Evolutionary conservation across 148 eudicot species (phyloP), one percentile per base, ranked within the genome.

Genomic region (Beta vulgaris): DNA sequence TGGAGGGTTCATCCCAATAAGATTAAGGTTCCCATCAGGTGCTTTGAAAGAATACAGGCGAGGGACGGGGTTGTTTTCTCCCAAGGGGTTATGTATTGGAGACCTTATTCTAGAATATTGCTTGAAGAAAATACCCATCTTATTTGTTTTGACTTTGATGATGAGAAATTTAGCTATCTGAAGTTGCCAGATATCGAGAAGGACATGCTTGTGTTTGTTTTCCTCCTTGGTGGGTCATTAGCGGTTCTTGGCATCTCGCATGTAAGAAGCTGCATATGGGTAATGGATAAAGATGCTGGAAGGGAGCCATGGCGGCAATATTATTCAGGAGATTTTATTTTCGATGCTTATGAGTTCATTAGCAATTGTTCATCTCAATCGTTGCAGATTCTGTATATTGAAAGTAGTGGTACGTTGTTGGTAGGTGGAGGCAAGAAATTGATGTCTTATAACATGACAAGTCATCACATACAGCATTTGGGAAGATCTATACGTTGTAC

Each of bases 51-150:
- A 42, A n/a, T n/a, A 3, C 21, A 3, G 13, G 48, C n/a, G n/a
- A n/a, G 44, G 15, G 2, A 2, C 21, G 35, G 72, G 16, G 31
- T 21, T 19, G 7, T 66, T 40, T 40, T 23, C n/a, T 26, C 10
- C 8, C 26, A 28, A 40, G 71, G 71, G 71, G 71, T 53, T 25
- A 3, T 67, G 71, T 44, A 42, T 13, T 67, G 71, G 71, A 14
- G 28, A 23, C 51, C 51, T 23, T 6, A 2, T 14, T 13, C 25
- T 37, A 26, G 16, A 2, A 66, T 10, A 13, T n/a, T 21, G 42
- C 31, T 15, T 34, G 18, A 14, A 39, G 11, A 66, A 3, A 49
- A 37, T 36, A 25, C 39, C 31, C 31, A 39, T 25, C 49, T 66
- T n/a, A 14, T 66, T 66, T 43, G 7, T n/a, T 66, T 67, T 15